Conservation (phyloP, 1,284 basidiomycete species). For the Puccinia brachypodii region DNA sequence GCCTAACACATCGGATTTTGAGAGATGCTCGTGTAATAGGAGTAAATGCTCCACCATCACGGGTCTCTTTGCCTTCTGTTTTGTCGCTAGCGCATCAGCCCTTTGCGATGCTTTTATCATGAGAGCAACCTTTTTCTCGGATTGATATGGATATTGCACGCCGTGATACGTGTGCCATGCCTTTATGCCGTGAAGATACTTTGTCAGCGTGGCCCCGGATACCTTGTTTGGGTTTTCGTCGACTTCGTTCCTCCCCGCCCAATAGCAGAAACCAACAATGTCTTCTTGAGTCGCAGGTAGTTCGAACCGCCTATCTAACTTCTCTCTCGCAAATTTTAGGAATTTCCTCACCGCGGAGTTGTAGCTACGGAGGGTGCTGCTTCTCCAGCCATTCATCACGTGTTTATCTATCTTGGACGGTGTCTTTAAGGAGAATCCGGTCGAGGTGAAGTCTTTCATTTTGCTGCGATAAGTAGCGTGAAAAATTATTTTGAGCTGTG, state of each 20-base stretch:
- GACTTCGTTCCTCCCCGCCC: neutral
- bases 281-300: neutral
- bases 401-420: neutral
- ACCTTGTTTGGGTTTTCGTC: neutral
- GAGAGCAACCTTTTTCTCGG: neutral
- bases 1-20: neutral
- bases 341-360: conserved; percentile 20
- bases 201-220: neutral
- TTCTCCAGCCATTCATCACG: neutral
- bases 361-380: neutral
- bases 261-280: conserved; percentile 2
- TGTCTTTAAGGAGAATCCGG: neutral
- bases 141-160: neutral
- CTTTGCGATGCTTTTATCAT: neutral
- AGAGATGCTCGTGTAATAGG: neutral
- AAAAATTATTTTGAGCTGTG: too few species aligned
- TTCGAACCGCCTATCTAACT: neutral
- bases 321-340: neutral
- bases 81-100: neutral
- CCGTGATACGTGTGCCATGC: conserved; percentile 23
- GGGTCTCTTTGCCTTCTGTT: neutral
- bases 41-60: neutral
- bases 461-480: too few species aligned
- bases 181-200: neutral
- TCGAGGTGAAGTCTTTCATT: conserved; percentile 3